Evolutionary conservation across 2,329 filamentous ascomycete genomes (phyloP).

Genomic region (Colletotrichum brevisporum): DNA sequence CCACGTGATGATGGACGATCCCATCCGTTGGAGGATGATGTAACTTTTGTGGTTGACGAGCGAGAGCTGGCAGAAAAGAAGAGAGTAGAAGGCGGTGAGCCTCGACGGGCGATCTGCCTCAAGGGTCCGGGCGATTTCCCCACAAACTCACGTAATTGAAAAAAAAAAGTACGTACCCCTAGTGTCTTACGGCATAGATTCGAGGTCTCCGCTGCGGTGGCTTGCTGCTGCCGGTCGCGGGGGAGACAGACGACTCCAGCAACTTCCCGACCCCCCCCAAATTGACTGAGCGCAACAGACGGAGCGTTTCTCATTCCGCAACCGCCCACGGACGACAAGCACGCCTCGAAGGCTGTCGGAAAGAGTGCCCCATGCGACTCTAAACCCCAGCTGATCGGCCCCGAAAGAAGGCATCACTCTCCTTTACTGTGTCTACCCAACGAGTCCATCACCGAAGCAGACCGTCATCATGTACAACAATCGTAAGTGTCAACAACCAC

Average conservation of each 20-base stretch:
- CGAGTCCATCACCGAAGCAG: not conserved
- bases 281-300: not conserved
- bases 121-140: too few species aligned
- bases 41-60: not conserved
- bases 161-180: not conserved
- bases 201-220: not conserved
- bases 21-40: not conserved
- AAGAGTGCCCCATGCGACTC: slow-evolving; percentile 5
- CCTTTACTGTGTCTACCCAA: not conserved
- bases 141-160: too few species aligned
- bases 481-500: slow-evolving; percentile 46
- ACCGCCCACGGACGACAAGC: not conserved
- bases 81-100: slow-evolving; percentile 26
- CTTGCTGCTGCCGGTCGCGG: not conserved
- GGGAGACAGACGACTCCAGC: not conserved
- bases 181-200: not conserved
- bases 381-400: slow-evolving; percentile 16
- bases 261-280: not conserved
- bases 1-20: slow-evolving; percentile 25
- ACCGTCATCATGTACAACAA: slow-evolving; percentile 46
- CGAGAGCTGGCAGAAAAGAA: not conserved
- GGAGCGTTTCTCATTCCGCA: not conserved
- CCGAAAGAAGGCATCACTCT: not conserved
- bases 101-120: too few species aligned
- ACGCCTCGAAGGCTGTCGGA: too few species aligned